These are phyloP conservation scores for Nyssa sinensis DNA, from an alignment of 148 eudicot species.

Conservation along the genomic window DNA sequence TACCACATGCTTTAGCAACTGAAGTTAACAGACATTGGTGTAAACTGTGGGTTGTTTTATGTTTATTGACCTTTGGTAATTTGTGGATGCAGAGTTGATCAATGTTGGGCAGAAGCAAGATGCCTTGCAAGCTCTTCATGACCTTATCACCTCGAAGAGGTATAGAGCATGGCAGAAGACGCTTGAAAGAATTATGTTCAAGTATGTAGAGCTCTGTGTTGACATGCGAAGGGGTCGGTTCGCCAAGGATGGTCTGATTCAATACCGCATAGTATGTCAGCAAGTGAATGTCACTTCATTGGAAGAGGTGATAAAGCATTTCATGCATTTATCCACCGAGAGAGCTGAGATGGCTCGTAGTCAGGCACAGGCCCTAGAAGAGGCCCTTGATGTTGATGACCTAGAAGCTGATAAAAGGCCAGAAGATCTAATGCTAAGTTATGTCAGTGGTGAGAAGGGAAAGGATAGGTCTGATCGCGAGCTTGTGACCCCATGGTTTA, in stretches of 20 bases:
- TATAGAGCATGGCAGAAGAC: constrained; percentile 84
- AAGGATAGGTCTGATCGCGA: constrained; percentile 94
- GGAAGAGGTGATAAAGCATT: constrained; percentile 94
- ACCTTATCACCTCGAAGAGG: constrained; percentile 82
- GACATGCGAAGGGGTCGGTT: constrained; percentile 84
- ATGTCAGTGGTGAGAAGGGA: constrained; percentile 94
- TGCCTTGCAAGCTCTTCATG: constrained; percentile 82
- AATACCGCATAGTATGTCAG: constrained; percentile 87
- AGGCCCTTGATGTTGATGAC: constrained; percentile 92
- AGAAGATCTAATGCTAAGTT: constrained; percentile 94
- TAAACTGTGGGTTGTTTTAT: not conserved
- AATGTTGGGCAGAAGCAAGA: constrained; percentile 90
- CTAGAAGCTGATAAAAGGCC: constrained; percentile 90
- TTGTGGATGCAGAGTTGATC: constrained; percentile 61
- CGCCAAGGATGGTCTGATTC: constrained; percentile 91
- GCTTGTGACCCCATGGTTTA: constrained; percentile 96
- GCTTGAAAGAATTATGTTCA: constrained; percentile 78
- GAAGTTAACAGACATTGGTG: not conserved
- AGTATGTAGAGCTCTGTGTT: constrained; percentile 83
- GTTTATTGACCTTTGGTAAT: constrained; percentile 2
- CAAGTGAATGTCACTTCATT: constrained; percentile 87
- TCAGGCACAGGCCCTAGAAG: constrained; percentile 89
- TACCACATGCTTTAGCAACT: not conserved
- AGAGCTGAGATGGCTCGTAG: constrained; percentile 81
- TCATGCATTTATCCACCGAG: constrained; percentile 89